Evolutionary conservation across 2,329 filamentous ascomycete species (phyloP), one percentile per base, ranked within the genome.

Genomic region (Colletotrichum camelliae): DNA sequence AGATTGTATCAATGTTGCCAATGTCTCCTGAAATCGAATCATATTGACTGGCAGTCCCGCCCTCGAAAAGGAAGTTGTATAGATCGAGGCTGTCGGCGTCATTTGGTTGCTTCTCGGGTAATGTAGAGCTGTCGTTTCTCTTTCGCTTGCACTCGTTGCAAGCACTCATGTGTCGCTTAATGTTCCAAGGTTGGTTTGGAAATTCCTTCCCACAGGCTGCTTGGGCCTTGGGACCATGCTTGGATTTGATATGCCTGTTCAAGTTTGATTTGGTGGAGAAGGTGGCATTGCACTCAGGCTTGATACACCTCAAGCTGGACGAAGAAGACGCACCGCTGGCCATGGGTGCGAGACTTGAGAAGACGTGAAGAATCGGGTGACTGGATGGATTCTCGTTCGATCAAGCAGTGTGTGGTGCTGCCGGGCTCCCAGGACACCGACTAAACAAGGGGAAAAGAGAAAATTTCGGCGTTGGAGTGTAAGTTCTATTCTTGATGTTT

Each of bases 201-300:
- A 27, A 27, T 27, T 57, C 21, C 21, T 57, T 57, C 3, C 24
- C 21, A 2, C 52, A 57, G 21, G 21, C 21, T 1, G 24, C 7
- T 0, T 3, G 15, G 1, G 1, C 21, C 1, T 27, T 57, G 0
- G 52, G 52, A 5, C 52, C 52, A 57, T 57, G 52, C 52, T 57
- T 57, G 1, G 52, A 16, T 4, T 16, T 57, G 13, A 57, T 2
- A 0, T 57, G 52, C 0, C 52, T 57, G 4, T 57, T 57, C 21
- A 57, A 16, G 52, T 57, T 57, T 27, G 52, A 57, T 5, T 16
- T 57, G 21, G 21, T 57, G 13, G 52, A 57, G 3, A 24, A 57
- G 0, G 21, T 27, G 0, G 52, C 1, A 3, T 3, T 27, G 4
- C 52, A 57, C 0, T 27, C 7, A 7, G 1, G 1, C 0, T 27